phyloP scores from a whole-genome alignment of 2,329 filamentous ascomycete genomes.

The Teratosphaeria epicoccoides region DNA sequence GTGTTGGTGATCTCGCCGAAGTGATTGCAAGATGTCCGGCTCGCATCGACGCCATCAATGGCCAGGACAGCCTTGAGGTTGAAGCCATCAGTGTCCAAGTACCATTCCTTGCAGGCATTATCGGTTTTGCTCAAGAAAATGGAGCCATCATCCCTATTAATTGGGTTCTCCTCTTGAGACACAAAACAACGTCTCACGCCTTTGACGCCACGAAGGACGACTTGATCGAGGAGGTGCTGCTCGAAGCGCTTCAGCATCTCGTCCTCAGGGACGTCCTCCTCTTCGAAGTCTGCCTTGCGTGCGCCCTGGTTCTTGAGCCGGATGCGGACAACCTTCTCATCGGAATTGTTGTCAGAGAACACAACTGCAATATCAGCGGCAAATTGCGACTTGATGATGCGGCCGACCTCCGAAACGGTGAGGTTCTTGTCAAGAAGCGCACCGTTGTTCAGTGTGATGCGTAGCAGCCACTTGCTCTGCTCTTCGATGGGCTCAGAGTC shows the following conservation, averaged over 20 bases:
- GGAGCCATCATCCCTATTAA: conserved; percentile 58
- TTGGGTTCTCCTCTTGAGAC: conserved; percentile 63
- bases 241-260: conserved; percentile 92
- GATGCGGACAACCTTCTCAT: conserved; percentile 87
- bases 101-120: conserved; percentile 77
- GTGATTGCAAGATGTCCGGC: conserved; percentile 84
- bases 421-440: conserved; percentile 93
- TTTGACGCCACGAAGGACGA: conserved; percentile 81
- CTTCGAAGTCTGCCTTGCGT: conserved; percentile 53
- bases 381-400: conserved; percentile 82
- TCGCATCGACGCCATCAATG: conserved; percentile 78
- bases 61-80: conserved; percentile 73
- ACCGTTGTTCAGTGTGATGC: conserved; percentile 84
- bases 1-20: conserved; percentile 90
- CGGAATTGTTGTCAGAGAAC: conserved; percentile 96
- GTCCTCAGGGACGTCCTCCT: conserved; percentile 69
- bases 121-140: conserved; percentile 65
- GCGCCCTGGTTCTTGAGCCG: conserved; percentile 33
- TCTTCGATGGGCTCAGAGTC: conserved; percentile 45
- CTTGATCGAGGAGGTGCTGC: conserved; percentile 77
- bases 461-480: conserved; percentile 91
- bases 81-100: conserved; percentile 88
- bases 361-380: conserved; percentile 77
- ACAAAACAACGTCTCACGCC: conserved; percentile 90
- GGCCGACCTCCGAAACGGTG: conserved; percentile 80